Conservation (phyloP, 139 green algal species). For the Bryopsis sp. region DNA sequence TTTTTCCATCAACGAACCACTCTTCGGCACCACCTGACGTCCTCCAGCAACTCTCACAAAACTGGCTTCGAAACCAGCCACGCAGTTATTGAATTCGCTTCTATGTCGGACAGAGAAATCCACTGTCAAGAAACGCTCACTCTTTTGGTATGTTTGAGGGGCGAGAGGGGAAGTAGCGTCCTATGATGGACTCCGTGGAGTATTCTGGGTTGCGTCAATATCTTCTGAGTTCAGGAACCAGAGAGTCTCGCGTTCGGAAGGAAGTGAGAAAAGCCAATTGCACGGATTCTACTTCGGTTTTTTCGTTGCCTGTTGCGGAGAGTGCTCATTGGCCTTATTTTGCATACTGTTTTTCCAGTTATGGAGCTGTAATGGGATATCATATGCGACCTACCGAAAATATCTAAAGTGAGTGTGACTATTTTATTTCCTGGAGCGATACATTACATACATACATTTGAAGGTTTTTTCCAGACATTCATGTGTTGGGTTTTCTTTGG, state of each 20-base stretch:
- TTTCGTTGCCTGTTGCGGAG: no score
- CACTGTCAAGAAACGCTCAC: not conserved
- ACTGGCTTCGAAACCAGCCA: not conserved
- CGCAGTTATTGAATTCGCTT: not conserved
- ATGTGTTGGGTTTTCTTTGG: no score
- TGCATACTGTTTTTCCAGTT: conserved; percentile 2
- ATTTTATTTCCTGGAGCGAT: no score
- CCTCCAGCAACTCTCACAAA: not conserved
- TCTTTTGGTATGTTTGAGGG: not conserved
- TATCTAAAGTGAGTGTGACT: conserved; percentile 16
- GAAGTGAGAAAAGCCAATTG: conserved; percentile 3
- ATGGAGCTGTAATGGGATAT: conserved; percentile 11
- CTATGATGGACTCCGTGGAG: conserved; percentile 15
- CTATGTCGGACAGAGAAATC: not conserved
- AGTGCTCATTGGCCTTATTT: no score
- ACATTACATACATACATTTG: no score
- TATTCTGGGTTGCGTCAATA: conserved; percentile 18
- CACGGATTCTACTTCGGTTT: no score
- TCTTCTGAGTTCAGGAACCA: conserved; percentile 17
- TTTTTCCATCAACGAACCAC: no score
- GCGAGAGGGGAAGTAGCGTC: not conserved
- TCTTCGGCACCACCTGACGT: no score
- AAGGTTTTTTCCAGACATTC: no score
- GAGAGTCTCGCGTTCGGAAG: conserved; percentile 5
- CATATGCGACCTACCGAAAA: conserved; percentile 17